Conservation (phyloP, 2,329 filamentous ascomycete species). For the Colletotrichum sp. region DNA sequence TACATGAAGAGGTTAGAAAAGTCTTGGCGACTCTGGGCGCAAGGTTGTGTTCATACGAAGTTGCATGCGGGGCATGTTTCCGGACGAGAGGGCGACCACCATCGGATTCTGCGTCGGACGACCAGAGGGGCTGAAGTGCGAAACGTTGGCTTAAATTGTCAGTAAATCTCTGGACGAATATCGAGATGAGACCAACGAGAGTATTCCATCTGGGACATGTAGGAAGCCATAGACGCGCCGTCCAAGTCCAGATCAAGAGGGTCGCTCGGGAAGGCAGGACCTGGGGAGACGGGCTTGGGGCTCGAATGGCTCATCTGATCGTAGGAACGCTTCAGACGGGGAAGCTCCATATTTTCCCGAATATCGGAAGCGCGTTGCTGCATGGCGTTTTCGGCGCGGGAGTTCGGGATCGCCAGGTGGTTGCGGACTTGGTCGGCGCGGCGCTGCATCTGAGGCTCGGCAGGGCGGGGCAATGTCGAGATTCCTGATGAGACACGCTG, state of each 20-base stretch:
- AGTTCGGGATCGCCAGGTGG: neutral
- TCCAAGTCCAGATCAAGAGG: neutral
- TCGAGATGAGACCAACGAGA: neutral
- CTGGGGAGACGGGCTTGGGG: neutral
- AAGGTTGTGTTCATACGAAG: neutral
- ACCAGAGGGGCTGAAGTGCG: neutral
- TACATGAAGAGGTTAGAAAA: neutral
- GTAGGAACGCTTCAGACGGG: neutral
- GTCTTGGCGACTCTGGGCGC: rapidly evolving
- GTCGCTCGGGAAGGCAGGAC: neutral
- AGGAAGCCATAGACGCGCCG: neutral
- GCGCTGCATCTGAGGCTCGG: neutral
- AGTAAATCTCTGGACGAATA: neutral
- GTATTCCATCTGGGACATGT: neutral
- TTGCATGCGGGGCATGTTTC: neutral
- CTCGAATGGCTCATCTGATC: neutral
- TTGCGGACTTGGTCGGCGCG: neutral
- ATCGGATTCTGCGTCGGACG: slow-evolving; percentile 3
- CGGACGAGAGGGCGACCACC: neutral
- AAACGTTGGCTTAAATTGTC: neutral
- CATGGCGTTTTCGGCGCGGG: neutral
- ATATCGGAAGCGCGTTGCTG: neutral
- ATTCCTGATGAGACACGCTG: neutral
- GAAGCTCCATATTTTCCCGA: neutral
- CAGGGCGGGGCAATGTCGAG: neutral